Base-by-base conservation (phyloP, 192 early-diverging fungal genomes). In the Dispira simplex region DNA sequence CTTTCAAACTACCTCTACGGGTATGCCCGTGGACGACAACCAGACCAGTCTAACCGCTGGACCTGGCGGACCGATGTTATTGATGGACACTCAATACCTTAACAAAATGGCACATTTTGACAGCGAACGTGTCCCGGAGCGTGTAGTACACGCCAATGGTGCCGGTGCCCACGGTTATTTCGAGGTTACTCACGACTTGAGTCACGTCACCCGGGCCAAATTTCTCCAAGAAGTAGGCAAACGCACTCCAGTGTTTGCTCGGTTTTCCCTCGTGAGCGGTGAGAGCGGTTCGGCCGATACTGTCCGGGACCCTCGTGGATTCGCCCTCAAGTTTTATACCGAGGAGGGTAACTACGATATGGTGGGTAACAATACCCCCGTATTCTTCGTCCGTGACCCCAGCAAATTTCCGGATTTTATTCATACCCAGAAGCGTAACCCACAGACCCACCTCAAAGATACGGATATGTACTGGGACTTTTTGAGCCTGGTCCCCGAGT, bases 331-430 rank as follows among this genome's bases (percentile, higher is more conserved):
- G 79, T 88, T 89, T 76, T 91, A 89, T 74, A 91, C 89, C 26
- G 87, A 89, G 68, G 89, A 91, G 69, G 82, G 84, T 66, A 90
- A 85, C 76, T 91, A 83, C 84, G 87, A 91, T 69, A 83, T 89
- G 80, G 89, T 91, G 27, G 87, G 87, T 65, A 88, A 89, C 79
- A 89, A 89, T 80, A 89, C 81, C 44, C 89, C 89, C 13, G 79
- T 88, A 59, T 91, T 91, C 76, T 89, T 88, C 68, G 82, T 91
- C 68, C 83, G 85, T 49, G 88, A 90, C 70, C 81, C 85, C 14
- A 64, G 82, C 67, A 86, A 87, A 75, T 90, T 85, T 77, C 90
- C 90, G 26, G 87, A 88, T 70, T 83, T 90, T 71, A 86, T 91
- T 65, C 86, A 89, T 68, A 86, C 88, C 39, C 85, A 89, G 70